A percentile compares a stretch with the other conserved stretches of the same genome.
phyloP scores from a whole-genome alignment of 2,329 filamentous ascomycete genomes.

The Hymenoscyphus salicellus region DNA sequence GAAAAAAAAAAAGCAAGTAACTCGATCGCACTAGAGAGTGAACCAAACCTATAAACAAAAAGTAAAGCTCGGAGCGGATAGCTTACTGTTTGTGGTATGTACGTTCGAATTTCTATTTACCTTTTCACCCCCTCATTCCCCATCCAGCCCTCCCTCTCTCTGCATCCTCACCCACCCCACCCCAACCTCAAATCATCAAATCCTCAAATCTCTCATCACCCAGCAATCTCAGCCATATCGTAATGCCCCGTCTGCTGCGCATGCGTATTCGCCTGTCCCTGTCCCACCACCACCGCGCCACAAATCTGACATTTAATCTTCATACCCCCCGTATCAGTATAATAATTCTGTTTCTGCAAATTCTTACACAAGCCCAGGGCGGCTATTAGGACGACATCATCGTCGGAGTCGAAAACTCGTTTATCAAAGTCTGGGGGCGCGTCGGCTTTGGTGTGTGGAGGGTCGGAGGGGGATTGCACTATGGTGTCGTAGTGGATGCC shows the following conservation, averaged over 20 bases:
- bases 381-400: constrained; percentile 67
- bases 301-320: constrained; percentile 74
- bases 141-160: too few species aligned
- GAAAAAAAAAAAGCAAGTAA: too few species aligned
- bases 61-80: too few species aligned
- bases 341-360: constrained; percentile 74
- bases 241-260: constrained; percentile 58
- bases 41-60: too few species aligned
- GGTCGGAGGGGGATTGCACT: constrained; percentile 65
- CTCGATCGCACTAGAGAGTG: too few species aligned
- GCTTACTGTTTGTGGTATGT: too few species aligned
- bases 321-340: constrained; percentile 81
- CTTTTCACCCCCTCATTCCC: too few species aligned
- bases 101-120: too few species aligned
- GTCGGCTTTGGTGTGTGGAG: constrained; percentile 52
- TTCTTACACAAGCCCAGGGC: constrained; percentile 63
- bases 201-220: too few species aligned
- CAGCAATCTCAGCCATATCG: constrained; percentile 51
- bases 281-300: constrained; percentile 64
- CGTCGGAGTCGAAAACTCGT: constrained; percentile 51
- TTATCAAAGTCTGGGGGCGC: constrained; percentile 72
- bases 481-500: constrained; percentile 94
- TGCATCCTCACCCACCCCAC: too few species aligned
- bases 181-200: too few species aligned
- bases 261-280: constrained; percentile 61